A percentile compares a stretch with the other conserved stretches of the same genome.
These are phyloP conservation scores for Cryptococcus maquisensis DNA, from an alignment of 1,284 basidiomycete species.

Conservation along the genomic window DNA sequence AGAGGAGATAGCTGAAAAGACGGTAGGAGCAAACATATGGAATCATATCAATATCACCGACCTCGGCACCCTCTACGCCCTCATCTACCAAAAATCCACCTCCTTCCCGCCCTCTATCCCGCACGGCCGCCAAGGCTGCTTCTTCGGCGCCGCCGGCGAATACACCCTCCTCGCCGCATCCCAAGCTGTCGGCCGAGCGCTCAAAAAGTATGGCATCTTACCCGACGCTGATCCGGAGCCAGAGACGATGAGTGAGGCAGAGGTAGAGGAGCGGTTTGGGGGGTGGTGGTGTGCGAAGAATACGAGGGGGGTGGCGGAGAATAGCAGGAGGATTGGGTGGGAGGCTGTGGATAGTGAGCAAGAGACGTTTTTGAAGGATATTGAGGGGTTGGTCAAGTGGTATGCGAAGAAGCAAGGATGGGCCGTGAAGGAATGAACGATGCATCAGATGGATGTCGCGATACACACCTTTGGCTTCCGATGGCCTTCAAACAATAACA, in stretches of 20 bases:
- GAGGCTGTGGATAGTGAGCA: constrained; percentile 30
- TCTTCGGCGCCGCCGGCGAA: constrained; percentile 45
- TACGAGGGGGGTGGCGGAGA: constrained; percentile 54
- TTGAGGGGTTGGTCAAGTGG: constrained; percentile 20
- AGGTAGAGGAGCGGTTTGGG: constrained; percentile 42
- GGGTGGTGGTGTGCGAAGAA: constrained; percentile 55
- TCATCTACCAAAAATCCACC: constrained; percentile 27
- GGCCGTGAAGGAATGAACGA: too few relatives aligned
- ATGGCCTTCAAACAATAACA: too few relatives aligned
- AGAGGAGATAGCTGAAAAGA: background rate
- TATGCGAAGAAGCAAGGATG: constrained; percentile 9
- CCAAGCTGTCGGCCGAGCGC: constrained; percentile 33
- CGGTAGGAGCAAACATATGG: constrained; percentile 36
- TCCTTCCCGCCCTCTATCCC: constrained; percentile 18
- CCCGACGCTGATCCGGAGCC: constrained; percentile 25
- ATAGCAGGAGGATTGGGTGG: constrained; percentile 55
- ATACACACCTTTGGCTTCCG: too few relatives aligned
- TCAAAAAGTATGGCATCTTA: constrained; percentile 25
- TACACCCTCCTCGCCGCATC: constrained; percentile 35
- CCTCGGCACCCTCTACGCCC: constrained; percentile 29
- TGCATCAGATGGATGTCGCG: too few relatives aligned
- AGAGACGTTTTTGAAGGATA: constrained; percentile 24
- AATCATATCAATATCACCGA: constrained; percentile 31
- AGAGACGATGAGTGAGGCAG: constrained; percentile 32
- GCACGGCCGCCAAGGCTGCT: constrained; percentile 44